Conservation (phyloP, 176 grass and related monocot genomes). For the Eragrostis nindensis region DNA sequence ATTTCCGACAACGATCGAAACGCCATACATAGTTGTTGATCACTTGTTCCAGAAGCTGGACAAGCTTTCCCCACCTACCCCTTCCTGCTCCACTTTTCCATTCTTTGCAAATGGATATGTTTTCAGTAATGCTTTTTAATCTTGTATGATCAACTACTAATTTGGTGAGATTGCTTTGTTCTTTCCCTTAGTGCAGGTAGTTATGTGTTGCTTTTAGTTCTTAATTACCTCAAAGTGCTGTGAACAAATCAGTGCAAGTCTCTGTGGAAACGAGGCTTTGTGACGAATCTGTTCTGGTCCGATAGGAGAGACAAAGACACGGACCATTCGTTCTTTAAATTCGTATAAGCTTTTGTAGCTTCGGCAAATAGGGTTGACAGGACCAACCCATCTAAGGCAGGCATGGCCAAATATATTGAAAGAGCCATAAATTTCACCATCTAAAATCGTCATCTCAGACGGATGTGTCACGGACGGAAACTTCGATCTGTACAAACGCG, state of each 20-base stretch:
- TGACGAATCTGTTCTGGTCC: neutral
- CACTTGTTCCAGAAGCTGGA: neutral
- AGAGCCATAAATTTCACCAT: too few species aligned
- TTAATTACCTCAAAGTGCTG: neutral
- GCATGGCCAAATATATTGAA: too few species aligned
- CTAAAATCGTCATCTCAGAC: too few species aligned
- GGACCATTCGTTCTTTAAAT: too few species aligned
- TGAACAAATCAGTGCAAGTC: neutral
- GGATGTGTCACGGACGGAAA: too few species aligned
- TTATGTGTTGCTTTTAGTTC: neutral
- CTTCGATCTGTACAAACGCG: too few species aligned
- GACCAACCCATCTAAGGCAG: too few species aligned
- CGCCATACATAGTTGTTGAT: neutral
- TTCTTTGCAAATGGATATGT: neutral
- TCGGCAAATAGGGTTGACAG: too few species aligned
- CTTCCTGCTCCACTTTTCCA: neutral
- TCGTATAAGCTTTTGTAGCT: too few species aligned
- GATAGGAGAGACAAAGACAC: too few species aligned
- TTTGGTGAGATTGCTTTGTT: neutral
- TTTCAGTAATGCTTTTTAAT: neutral
- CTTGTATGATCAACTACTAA: neutral
- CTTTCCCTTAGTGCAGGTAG: neutral
- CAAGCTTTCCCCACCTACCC: neutral
- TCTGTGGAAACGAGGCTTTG: neutral
- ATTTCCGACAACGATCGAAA: neutral